Base-by-base conservation (phyloP, 2,329 filamentous ascomycete genomes). In the Curvularia hawaiiensis region DNA sequence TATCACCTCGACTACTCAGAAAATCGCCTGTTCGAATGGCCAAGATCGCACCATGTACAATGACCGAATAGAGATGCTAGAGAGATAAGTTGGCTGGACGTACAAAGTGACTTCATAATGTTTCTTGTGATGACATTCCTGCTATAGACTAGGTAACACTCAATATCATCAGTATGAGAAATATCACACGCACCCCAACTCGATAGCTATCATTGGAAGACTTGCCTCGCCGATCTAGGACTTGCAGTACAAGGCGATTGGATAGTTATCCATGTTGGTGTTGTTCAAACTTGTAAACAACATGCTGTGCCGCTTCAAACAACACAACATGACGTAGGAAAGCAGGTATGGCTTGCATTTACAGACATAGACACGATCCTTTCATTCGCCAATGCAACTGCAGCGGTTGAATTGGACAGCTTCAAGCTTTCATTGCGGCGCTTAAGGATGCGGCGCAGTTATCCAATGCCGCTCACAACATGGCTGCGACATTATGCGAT, bases 171-270 rank as follows among this genome's bases (percentile, higher is more conserved):
- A 66, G 1, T 77, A 79, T 48, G 74, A 79, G 0, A 67, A 82
- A 14, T 82, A 81, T 56, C 79, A 76, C 51, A 81, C 81, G 63
- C 79, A 82, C 63, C 78, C 75, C 28, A 72, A 61, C 82, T 81
- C 67, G 69, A 82, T 60, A 69, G 72, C 35, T 82, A 79, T 58
- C 76, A 79, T 57, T 84, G 82, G 82, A 83, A 84, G 81, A 61
- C 67, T 0, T 79, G 72, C 0, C 83, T 77, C 57, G 82, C 79
- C 8, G 82, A 84, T 62, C 80, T 80, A 0, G 80, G 77, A 2
- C 84, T 82, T 63, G 67, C 75, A 38, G 75, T 82, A 84, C 59
- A 75, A 76, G 4, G 79, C 77, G 2, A 80, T 84, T 60, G 80
- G 79, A 2, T 78, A 82, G 56, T 79, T 76, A 52, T 61, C 80